phyloP scores from a whole-genome alignment of 2,329 filamentous ascomycete genomes.

The Lasiodiplodia gonubiensis region DNA sequence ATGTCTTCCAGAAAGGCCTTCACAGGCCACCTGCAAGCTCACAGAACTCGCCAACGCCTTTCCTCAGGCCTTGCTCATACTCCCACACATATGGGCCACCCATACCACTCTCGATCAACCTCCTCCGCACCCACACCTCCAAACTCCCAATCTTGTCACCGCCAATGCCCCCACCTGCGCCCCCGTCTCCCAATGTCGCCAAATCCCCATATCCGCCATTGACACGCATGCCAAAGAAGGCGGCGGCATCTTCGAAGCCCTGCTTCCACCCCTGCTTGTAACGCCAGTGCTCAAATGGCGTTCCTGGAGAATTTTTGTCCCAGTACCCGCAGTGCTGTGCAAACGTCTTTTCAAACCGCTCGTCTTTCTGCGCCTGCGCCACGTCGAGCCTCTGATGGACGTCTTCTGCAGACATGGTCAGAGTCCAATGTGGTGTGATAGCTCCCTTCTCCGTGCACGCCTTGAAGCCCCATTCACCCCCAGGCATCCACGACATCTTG shows the following conservation, averaged over 20 bases:
- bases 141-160: conserved; percentile 62
- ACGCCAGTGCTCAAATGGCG: conserved; percentile 59
- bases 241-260: conserved; percentile 61
- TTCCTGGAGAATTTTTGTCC: conserved; percentile 52
- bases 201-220: conserved; percentile 29
- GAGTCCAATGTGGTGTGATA: conserved; percentile 48
- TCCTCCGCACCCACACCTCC: conserved; percentile 64
- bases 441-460: conserved; percentile 56
- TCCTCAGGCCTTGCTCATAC: conserved; percentile 57
- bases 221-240: conserved; percentile 56
- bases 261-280: conserved; percentile 62
- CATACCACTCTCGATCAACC: conserved; percentile 58
- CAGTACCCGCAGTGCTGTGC: conserved; percentile 58
- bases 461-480: conserved; percentile 66
- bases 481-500: conserved; percentile 67
- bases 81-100: conserved; percentile 57
- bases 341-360: conserved; percentile 44
- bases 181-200: conserved; percentile 31
- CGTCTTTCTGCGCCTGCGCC: conserved; percentile 49
- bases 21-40: conserved; percentile 20
- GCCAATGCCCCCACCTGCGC: conserved; percentile 41
- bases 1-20: background rate
- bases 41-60: conserved; percentile 52
- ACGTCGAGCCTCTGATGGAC: conserved; percentile 45
- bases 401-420: conserved; percentile 46